Conservation (phyloP, 352 stramenopile species). For the Phytophthora crassamura region DNA sequence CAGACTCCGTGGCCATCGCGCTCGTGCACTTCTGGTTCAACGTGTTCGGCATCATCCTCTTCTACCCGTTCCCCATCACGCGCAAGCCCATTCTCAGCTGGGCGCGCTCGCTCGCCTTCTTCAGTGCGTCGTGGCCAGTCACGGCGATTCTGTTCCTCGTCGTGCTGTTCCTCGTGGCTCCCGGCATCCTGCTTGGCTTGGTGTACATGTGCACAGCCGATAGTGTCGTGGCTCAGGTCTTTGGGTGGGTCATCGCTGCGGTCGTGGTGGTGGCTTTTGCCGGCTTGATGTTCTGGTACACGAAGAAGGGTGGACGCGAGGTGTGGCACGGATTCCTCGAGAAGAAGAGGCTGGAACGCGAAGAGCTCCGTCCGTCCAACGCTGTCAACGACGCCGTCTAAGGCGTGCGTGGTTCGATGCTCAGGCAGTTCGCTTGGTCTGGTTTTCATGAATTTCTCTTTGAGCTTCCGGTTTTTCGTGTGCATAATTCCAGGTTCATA, state of each 20-base stretch:
- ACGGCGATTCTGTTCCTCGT: slow-evolving; percentile 50
- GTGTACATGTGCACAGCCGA: slow-evolving; percentile 57
- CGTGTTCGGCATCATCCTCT: slow-evolving; percentile 85
- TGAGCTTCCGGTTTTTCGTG: no score
- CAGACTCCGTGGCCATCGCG: slow-evolving; percentile 78
- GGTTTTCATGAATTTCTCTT: no score
- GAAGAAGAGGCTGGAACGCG: slow-evolving; percentile 43
- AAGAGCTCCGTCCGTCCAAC: slow-evolving; percentile 9
- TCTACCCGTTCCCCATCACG: slow-evolving; percentile 90
- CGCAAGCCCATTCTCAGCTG: slow-evolving; percentile 74
- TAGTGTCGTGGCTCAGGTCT: slow-evolving; percentile 18
- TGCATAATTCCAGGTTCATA: no score
- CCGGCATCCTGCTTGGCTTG: slow-evolving; percentile 44
- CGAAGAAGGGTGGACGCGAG: slow-evolving; percentile 35
- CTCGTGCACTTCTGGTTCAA: slow-evolving; percentile 93
- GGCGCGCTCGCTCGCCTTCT: slow-evolving; percentile 62
- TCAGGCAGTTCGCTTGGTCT: no score
- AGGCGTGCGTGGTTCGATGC: no score
- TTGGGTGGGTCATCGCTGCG: slow-evolving; percentile 41
- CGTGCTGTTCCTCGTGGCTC: slow-evolving; percentile 47
- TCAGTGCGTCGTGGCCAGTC: slow-evolving; percentile 58
- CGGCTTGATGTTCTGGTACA: slow-evolving; percentile 45
- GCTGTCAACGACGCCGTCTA: slow-evolving; percentile 1
- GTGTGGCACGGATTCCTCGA: slow-evolving; percentile 47
- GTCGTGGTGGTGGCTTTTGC: slow-evolving; percentile 18